These are phyloP conservation scores for Eucalyptus caleyi DNA, from an alignment of 345 rosid species.

Conservation along the genomic window DNA sequence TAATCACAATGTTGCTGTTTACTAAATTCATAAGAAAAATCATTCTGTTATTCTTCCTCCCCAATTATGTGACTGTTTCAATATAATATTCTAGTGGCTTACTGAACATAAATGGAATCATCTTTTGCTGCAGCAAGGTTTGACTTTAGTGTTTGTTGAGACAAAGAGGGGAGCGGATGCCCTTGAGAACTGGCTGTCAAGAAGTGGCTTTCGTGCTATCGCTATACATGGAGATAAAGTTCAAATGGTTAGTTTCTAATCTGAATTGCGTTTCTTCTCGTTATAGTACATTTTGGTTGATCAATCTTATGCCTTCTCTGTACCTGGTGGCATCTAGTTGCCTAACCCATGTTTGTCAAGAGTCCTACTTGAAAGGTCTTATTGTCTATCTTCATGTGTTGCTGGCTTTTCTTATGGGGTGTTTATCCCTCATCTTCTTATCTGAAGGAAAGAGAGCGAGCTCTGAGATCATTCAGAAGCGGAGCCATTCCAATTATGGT, in stretches of 20 bases:
- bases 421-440: not conserved
- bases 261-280: not conserved
- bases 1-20: not conserved
- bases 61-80: not conserved
- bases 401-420: not conserved
- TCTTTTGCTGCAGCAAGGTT: slow-evolving; percentile 13
- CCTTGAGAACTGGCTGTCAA: slow-evolving; percentile 22
- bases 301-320: not conserved
- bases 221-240: slow-evolving; percentile 51
- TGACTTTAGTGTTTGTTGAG: slow-evolving; percentile 46
- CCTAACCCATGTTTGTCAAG: not conserved
- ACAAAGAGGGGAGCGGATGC: slow-evolving; percentile 51
- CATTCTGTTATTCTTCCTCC: not conserved
- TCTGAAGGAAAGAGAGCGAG: slow-evolving; percentile 39
- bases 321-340: not conserved
- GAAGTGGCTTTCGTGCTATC: slow-evolving; percentile 23
- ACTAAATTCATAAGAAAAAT: not conserved
- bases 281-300: not conserved
- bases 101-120: not conserved
- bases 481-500: slow-evolving; percentile 39
- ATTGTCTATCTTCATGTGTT: not conserved
- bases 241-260: slow-evolving; percentile 16
- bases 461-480: slow-evolving; percentile 28
- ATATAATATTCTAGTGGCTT: not conserved
- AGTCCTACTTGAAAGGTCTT: not conserved